A percentile compares a stretch with the other conserved stretches of the same genome.
These are phyloP conservation scores for Pythium aphanidermatum DNA, from an alignment of 352 stramenopile genomes.

Conservation along the genomic window DNA sequence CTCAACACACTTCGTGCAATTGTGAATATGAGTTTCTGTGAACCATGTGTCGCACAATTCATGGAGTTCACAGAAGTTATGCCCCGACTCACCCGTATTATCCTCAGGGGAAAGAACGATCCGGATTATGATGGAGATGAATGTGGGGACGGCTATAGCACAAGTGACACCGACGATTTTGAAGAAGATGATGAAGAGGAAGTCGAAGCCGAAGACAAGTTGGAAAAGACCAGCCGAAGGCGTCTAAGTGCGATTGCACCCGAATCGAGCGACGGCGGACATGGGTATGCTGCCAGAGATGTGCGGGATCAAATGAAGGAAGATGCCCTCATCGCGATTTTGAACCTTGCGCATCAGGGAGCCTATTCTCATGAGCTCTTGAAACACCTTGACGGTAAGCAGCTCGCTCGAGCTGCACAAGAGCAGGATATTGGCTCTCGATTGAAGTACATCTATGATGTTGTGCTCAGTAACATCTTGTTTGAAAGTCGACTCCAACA, in stretches of 20 bases:
- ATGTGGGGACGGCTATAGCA: too few species aligned
- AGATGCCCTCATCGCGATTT: constrained; percentile 50
- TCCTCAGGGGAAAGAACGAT: constrained; percentile 14
- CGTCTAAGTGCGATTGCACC: too few species aligned
- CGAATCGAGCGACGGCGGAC: too few species aligned
- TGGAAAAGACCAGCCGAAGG: too few species aligned
- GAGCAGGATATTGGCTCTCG: constrained; percentile 23
- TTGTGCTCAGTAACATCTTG: constrained; percentile 60
- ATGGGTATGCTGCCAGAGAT: neutral
- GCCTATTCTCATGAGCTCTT: constrained; percentile 45
- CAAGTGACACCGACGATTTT: neutral
- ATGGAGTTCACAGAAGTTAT: constrained; percentile 60
- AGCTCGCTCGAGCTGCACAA: constrained; percentile 34
- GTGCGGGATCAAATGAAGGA: constrained; percentile 46
- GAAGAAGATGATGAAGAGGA: neutral
- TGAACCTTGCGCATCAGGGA: constrained; percentile 55
- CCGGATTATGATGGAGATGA: neutral
- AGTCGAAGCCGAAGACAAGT: neutral
- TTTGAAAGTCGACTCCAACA: constrained; percentile 65
- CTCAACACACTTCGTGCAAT: constrained; percentile 55
- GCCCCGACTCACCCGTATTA: constrained; percentile 28
- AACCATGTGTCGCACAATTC: constrained; percentile 34
- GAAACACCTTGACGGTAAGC: constrained; percentile 48
- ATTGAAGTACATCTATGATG: constrained; percentile 55
- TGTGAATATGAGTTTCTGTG: constrained; percentile 58